Evolutionary conservation across 2,329 filamentous ascomycete species (phyloP), one percentile per base, ranked within the genome.

Genomic region (Lachnellula occidentalis): DNA sequence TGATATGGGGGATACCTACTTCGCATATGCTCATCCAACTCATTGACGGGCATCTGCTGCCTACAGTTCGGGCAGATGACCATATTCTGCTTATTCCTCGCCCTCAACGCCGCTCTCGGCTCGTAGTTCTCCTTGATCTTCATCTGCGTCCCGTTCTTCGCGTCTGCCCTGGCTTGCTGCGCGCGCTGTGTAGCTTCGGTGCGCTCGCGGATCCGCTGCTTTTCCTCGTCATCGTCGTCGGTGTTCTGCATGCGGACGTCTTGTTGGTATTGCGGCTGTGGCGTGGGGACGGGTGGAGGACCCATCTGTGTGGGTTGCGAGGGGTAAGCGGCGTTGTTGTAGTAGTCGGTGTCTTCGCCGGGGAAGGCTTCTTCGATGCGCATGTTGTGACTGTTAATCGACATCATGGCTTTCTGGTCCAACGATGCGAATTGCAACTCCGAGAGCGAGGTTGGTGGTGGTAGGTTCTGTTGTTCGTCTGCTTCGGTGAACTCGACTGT

Each of bases 361-460:
- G 94, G 94, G 81, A 96, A 89, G 5, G 92, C 91, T 76, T 99
- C 94, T 71, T 99, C 94, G 60, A 99, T 91, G 55, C 92, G 87
- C 63, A 92, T 78, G 66, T 87, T 86, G 54, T 74, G 73, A 2
- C 89, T 83, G 64, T 83, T 85, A 60, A 96, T 86, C 37, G 91
- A 95, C 67, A 94, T 87, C 71, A 87, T 88, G 54, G 92, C 95
- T 72, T 95, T 94, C 72, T 97, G 91, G 68, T 99, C 94, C 17
- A 99, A 80, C 8, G 92, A 96, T 31, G 92, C 90, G 58, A 92
- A 95, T 70, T 97, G 92, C 17, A 99, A 78, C 66, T 99, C 94
- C 60, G 90, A 88, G 42, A 96, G 83, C 5, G 87, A 91, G 4
- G 90, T 94, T 1, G 94, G 94, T 1, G 92, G 87, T 34, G 92